Evolutionary conservation across 1,284 basidiomycete genomes (phyloP).

Genomic region (Phenoliferia sp.): DNA sequence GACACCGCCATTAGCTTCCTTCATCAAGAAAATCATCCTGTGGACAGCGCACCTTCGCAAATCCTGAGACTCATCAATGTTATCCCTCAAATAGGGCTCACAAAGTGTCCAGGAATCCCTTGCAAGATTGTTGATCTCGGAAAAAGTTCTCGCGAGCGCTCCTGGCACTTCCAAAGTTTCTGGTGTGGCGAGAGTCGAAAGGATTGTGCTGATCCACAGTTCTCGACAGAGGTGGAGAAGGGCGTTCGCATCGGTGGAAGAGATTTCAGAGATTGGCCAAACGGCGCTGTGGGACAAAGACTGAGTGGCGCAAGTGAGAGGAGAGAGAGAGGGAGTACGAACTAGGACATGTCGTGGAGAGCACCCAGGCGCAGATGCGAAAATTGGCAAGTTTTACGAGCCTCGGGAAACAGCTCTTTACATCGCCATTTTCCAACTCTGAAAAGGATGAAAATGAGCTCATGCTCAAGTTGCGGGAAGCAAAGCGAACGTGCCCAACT

Average conservation of each 20-base stretch:
- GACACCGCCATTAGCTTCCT: background rate
- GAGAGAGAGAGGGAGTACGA: background rate
- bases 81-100: background rate
- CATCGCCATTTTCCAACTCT: constrained; percentile 1
- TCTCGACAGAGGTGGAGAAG: background rate
- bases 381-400: background rate
- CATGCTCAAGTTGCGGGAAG: background rate
- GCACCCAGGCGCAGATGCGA: background rate
- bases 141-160: background rate
- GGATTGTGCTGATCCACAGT: background rate
- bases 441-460: background rate
- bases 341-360: background rate
- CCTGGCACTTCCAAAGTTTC: background rate
- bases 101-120: background rate
- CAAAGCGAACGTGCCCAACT: background rate
- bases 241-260: background rate
- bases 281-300: background rate
- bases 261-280: background rate
- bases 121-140: background rate
- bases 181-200: background rate
- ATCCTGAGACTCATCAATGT: background rate
- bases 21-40: background rate
- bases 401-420: background rate
- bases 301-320: background rate
- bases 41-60: background rate